Evolutionary conservation across 1,284 basidiomycete genomes (phyloP).

Genomic region (Tremellales sp.): DNA sequence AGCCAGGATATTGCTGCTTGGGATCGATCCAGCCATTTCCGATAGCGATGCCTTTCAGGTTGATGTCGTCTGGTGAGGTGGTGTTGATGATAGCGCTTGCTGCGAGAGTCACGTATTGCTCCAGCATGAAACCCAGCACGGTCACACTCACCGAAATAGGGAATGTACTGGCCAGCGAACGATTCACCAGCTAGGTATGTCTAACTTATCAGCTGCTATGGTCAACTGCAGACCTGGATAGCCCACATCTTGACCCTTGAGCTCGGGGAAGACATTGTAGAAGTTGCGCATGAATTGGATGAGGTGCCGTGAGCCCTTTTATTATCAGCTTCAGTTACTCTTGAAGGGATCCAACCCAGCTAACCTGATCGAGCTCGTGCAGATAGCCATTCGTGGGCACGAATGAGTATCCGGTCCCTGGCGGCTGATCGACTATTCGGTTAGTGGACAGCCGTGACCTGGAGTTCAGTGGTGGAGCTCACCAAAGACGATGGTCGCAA

Average conservation of each 20-base stretch:
- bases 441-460: not conserved
- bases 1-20: slow-evolving; percentile 80
- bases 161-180: slow-evolving; percentile 98
- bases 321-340: slow-evolving; percentile 5
- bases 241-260: slow-evolving; percentile 73
- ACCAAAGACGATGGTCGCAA: slow-evolving; percentile 93
- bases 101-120: slow-evolving; percentile 45
- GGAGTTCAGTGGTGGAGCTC: slow-evolving; percentile 37
- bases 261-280: slow-evolving; percentile 87
- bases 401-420: slow-evolving; percentile 91
- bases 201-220: slow-evolving; percentile 49
- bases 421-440: slow-evolving; percentile 86
- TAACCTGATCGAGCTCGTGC: slow-evolving; percentile 69
- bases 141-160: slow-evolving; percentile 69
- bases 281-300: slow-evolving; percentile 82
- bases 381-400: slow-evolving; percentile 80
- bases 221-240: not conserved
- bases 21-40: slow-evolving; percentile 98
- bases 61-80: slow-evolving; percentile 52
- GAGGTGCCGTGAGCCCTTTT: slow-evolving; percentile 71
- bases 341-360: slow-evolving; percentile 9
- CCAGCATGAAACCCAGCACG: not conserved
- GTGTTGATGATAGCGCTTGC: slow-evolving; percentile 76
- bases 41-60: slow-evolving; percentile 77
- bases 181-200: slow-evolving; percentile 90